These are phyloP conservation scores for Exophiala sp. DNA, from an alignment of 2,329 filamentous ascomycete genomes.

Conservation along the genomic window DNA sequence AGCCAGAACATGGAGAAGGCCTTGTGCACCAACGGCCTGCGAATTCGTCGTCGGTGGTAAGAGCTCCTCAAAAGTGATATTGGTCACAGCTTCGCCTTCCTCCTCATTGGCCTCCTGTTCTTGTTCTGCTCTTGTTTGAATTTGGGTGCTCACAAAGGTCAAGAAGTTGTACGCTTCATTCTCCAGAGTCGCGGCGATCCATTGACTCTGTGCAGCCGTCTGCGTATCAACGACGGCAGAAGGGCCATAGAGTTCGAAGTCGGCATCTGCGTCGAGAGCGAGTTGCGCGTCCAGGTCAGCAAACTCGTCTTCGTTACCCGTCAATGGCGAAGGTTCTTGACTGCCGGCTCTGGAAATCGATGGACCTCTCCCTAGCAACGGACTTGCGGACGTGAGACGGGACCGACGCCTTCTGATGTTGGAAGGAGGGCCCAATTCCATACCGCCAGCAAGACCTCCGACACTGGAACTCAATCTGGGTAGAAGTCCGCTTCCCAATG, in stretches of 20 bases:
- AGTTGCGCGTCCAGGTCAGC: conserved; percentile 35
- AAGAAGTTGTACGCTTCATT: conserved; percentile 62
- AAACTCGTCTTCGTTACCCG: conserved; percentile 26
- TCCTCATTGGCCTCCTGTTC: conserved; percentile 21
- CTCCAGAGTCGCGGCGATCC: conserved; percentile 52
- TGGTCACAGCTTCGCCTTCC: conserved; percentile 15
- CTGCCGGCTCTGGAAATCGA: conserved; percentile 30
- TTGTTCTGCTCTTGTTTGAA: conserved; percentile 31
- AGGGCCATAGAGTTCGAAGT: conserved; percentile 46
- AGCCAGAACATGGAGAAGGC: conserved; percentile 69
- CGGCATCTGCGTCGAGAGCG: conserved; percentile 27
- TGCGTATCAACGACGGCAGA: conserved; percentile 49
- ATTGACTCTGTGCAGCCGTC: conserved; percentile 45
- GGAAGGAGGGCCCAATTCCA: conserved; percentile 28
- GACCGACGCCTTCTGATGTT: conserved; percentile 43
- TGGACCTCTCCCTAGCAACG: conserved; percentile 44
- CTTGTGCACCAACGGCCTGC: conserved; percentile 66
- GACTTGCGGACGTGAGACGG: conserved; percentile 58
- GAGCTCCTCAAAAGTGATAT: conserved; percentile 61
- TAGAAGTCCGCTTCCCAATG: conserved; percentile 33
- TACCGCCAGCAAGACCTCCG: conserved; percentile 30
- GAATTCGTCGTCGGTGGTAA: conserved; percentile 57
- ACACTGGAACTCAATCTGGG: conserved; percentile 37
- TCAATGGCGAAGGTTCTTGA: conserved; percentile 12
- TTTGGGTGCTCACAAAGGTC: conserved; percentile 52